phyloP scores from a whole-genome alignment of 2,329 filamentous ascomycete species.

The Ophiosphaerella korrae region DNA sequence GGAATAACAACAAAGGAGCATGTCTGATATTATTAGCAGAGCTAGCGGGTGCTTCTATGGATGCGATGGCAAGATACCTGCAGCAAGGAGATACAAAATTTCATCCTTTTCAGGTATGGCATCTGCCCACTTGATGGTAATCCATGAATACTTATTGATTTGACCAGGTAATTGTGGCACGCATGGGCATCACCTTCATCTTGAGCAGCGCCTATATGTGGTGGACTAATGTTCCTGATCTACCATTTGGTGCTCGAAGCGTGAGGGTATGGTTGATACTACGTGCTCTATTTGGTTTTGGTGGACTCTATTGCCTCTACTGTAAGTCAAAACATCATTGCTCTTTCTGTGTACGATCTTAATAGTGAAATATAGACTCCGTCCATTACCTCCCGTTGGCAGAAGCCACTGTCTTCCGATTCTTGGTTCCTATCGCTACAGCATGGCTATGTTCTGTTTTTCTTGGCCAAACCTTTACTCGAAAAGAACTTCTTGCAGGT shows the following conservation, averaged over 20 bases:
- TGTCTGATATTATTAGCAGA: constrained; percentile 14
- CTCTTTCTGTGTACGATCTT: neutral
- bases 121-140: neutral
- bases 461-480: constrained; percentile 73
- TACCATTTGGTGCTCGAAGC: constrained; percentile 14
- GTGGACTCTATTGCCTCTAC: constrained; percentile 20
- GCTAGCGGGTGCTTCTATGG: constrained; percentile 12
- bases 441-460: constrained; percentile 76
- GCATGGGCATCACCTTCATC: constrained; percentile 73
- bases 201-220: constrained; percentile 73
- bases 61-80: constrained; percentile 16
- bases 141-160: neutral
- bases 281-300: constrained; percentile 18
- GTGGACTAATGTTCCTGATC: constrained; percentile 53
- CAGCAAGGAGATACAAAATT: constrained; percentile 16
- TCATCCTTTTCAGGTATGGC: constrained; percentile 14
- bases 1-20: constrained; percentile 16
- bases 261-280: constrained; percentile 17
- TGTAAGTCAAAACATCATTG: constrained; percentile 9
- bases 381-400: constrained; percentile 78
- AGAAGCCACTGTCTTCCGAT: constrained; percentile 84
- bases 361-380: constrained; percentile 59
- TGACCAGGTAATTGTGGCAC: constrained; percentile 70
- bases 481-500: constrained; percentile 72
- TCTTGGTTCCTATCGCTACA: constrained; percentile 75